Evolutionary conservation across 805 yeast genomes (phyloP).

Genomic region (Deakozyma indianensis): DNA sequence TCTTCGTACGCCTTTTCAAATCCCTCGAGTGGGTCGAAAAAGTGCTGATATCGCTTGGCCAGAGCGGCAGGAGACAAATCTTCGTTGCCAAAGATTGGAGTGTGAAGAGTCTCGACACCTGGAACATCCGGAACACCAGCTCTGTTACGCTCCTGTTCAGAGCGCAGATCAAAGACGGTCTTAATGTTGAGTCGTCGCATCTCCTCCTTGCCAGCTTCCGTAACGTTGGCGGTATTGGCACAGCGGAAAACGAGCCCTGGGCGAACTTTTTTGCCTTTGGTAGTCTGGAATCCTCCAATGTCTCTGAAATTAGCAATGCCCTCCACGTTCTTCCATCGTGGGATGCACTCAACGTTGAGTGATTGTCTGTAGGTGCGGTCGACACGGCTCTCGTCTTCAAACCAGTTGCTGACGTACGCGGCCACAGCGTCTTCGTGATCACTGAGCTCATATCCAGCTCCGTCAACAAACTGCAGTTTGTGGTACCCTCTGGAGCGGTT

Average conservation of each 20-base stretch:
- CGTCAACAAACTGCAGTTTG: not conserved
- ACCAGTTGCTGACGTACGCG: not conserved
- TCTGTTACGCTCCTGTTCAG: constrained; percentile 33
- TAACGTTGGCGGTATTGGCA: constrained; percentile 42
- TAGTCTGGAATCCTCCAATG: constrained; percentile 55
- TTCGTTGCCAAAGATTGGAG: constrained; percentile 39
- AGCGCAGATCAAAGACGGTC: constrained; percentile 54
- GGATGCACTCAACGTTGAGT: constrained; percentile 23
- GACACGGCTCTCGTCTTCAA: constrained; percentile 11
- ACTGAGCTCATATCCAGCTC: not conserved
- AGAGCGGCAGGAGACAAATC: constrained; percentile 54
- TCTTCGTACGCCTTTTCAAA: constrained; percentile 49
- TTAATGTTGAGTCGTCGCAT: constrained; percentile 33
- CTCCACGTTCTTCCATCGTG: constrained; percentile 49
- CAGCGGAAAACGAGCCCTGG: constrained; percentile 46
- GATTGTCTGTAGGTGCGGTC: constrained; percentile 33
- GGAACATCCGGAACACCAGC: constrained; percentile 31
- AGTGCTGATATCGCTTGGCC: constrained; percentile 37
- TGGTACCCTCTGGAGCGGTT: not conserved
- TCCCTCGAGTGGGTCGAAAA: constrained; percentile 46
- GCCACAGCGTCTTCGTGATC: not conserved
- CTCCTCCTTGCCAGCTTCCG: constrained; percentile 32
- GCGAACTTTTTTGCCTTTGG: constrained; percentile 23
- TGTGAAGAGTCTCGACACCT: constrained; percentile 34
- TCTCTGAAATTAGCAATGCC: constrained; percentile 68